Evolutionary conservation across 1,284 basidiomycete species (phyloP), one percentile per base, ranked within the genome.

Genomic region (Leccinum glutinopallens): DNA sequence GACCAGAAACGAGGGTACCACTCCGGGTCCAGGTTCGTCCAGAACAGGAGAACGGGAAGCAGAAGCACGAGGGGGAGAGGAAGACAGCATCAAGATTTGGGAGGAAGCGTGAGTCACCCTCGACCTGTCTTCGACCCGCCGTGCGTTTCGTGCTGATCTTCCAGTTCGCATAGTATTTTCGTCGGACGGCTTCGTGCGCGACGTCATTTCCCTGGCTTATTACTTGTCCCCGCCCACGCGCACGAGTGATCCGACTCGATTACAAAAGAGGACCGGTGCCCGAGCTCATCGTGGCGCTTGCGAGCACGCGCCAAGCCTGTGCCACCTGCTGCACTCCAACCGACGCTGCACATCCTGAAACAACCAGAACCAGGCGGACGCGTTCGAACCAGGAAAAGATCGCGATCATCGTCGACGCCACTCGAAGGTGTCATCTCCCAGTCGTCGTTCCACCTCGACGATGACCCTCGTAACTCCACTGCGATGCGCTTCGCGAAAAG

Each of bases 401-500:
- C 22, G 22, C 22, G 22, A 22, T 22, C 22, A 22, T 22, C 22
- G 22, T 22, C 22, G 22, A 22, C 22, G 22, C 22, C 22, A 22
- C 22, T 22, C 22, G 22, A 22, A 22, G 22, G 22, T 22, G 22
- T 22, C 22, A 22, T 22, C 22, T 22, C 22, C 22, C 22, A 22
- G 22, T 22, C 22, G 22, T 22, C 22, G 22, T 22, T 22, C 22
- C 22, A 22, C 66, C 69, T 58, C 63, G 33, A 10, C 33, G 33
- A 35, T 35, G 33, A 10, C 33, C 33, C 33, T 65, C 59, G 57
- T 64, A 37, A 70, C 64, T 51, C 69, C 70, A 5, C 73, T 22
- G 12, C 15, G 88, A 89, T 0, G 88, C 87, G 68, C 87, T 89
- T 71, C 84, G 79, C 46, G 88, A 90, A 72, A 88, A 86, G 71